These are phyloP conservation scores for Mentha longifolia DNA, from an alignment of 257 asterid genomes.

Conservation along the genomic window DNA sequence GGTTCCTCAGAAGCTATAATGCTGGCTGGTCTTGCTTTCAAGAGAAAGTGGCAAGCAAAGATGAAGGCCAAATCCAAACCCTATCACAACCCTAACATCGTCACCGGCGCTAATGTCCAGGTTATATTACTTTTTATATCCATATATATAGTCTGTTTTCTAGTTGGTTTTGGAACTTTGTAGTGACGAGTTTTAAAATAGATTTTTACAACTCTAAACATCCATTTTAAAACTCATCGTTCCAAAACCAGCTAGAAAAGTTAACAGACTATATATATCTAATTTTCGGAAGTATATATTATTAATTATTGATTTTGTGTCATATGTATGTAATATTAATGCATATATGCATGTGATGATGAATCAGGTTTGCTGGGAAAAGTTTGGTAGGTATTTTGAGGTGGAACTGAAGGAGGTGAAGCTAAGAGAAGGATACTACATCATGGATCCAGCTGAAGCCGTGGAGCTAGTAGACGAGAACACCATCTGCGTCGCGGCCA, in stretches of 20 bases:
- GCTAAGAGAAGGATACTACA: slow-evolving; percentile 67
- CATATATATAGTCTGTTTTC: too few relatives aligned
- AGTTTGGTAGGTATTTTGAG: slow-evolving; percentile 77
- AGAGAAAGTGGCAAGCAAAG: slow-evolving; percentile 77
- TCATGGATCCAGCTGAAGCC: slow-evolving; percentile 71
- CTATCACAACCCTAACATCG: slow-evolving; percentile 62
- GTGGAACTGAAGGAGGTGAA: slow-evolving; percentile 81
- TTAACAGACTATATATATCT: too few relatives aligned
- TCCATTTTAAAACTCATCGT: too few relatives aligned
- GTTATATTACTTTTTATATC: too few relatives aligned
- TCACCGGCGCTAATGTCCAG: slow-evolving; percentile 70
- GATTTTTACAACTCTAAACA: too few relatives aligned
- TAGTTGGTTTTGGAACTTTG: too few relatives aligned
- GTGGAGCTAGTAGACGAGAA: slow-evolving; percentile 79
- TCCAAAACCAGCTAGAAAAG: too few relatives aligned
- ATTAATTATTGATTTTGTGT: too few relatives aligned
- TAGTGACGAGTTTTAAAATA: too few relatives aligned
- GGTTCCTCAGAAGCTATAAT: slow-evolving; percentile 90
- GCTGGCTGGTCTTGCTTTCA: slow-evolving; percentile 91
- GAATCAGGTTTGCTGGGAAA: slow-evolving; percentile 80
- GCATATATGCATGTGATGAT: too few relatives aligned
- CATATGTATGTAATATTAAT: too few relatives aligned
- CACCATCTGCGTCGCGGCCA: slow-evolving; percentile 81
- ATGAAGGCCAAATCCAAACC: slow-evolving; percentile 67
- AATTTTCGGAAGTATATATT: too few relatives aligned